Evolutionary conservation across 352 stramenopile species (phyloP).

Genomic region (Phytopythium mirpurense): DNA sequence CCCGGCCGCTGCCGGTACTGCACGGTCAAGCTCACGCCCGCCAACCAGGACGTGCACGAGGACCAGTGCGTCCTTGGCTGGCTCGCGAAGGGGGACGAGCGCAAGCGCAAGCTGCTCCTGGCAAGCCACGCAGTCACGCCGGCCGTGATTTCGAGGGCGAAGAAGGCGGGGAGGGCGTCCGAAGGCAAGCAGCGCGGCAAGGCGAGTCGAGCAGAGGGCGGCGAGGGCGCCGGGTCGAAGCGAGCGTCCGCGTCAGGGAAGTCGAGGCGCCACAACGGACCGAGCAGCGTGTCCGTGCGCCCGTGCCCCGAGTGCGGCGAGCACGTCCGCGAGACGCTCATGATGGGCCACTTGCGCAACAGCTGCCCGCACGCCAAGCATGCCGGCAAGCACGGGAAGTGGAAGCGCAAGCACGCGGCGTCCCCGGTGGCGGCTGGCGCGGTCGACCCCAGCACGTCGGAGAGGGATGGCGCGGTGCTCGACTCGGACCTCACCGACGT

Average conservation of each 20-base stretch:
- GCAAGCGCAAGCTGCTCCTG: slow-evolving; percentile 32
- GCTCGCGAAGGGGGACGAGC: slow-evolving; percentile 41
- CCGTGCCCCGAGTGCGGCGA: slow-evolving; percentile 68
- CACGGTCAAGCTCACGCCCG: slow-evolving; percentile 30
- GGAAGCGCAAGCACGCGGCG: slow-evolving; percentile 35
- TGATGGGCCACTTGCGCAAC: slow-evolving; percentile 68
- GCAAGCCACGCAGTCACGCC: slow-evolving; percentile 26
- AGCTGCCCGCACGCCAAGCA: slow-evolving; percentile 34
- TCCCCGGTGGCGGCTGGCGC: slow-evolving; percentile 11
- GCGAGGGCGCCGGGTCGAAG: neutral
- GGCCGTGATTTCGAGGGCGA: slow-evolving; percentile 26
- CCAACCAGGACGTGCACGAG: slow-evolving; percentile 45
- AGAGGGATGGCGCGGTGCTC: slow-evolving; percentile 11
- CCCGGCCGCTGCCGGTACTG: slow-evolving; percentile 61
- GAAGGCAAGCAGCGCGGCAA: slow-evolving; percentile 9
- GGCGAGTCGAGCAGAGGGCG: neutral
- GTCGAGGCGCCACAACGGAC: slow-evolving; percentile 27
- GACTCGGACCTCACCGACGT: slow-evolving; percentile 54
- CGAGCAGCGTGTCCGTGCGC: slow-evolving; percentile 18
- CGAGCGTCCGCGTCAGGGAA: slow-evolving; percentile 19
- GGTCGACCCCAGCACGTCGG: slow-evolving; percentile 19
- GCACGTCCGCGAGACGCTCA: slow-evolving; percentile 45
- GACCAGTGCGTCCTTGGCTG: slow-evolving; percentile 54
- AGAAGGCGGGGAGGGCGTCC: slow-evolving; percentile 20
- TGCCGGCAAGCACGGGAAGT: slow-evolving; percentile 25